Evolutionary conservation across 441 rosid genomes (phyloP), one percentile per base, ranked within the genome.

Genomic region (Raphanus hybrid): DNA sequence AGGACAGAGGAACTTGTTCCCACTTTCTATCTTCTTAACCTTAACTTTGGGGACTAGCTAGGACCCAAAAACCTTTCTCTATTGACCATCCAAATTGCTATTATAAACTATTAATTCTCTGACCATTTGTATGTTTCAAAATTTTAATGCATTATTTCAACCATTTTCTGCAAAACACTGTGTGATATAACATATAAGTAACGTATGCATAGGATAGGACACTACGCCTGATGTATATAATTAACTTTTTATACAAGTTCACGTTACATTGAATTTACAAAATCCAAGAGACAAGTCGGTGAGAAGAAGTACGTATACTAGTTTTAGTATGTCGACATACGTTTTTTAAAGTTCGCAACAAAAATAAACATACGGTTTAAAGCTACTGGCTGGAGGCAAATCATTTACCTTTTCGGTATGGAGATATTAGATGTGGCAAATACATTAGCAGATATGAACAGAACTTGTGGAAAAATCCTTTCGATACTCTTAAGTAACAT

Each of bases 11-110:
- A 78, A 68, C 52, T 54, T 54, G 82, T 74, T 74, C 67, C 82
- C 75, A 64, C 82, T 69, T 69, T 64, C 20, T 57, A 69, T 69
- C 12, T 18, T 43, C 67, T 10, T 23, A 43, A 63, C 71, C 75
- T 79, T 58, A 54, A 74, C 29, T 79, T 78, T 74, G 41, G 82
- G 78, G 71, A 32, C 15, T 73, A 66, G 78, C 26, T 23, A 23
- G 80, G 64, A 61, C 82, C 82, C 64, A 74, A 74, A 9, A 48
- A 29, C 29, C 64, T 68, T 54, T 68, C 74, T 69, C 23, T 70
- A 63, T 79, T 69, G 82, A 74, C 78, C 82, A 74, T 68, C 71
- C 78, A 60, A 41, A 29, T 74, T 45, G 11, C 71, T 69, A 10
- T 63, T 67, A 26, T 73, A 57, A 41, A 57, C 12, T 34, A 58